phyloP scores from a whole-genome alignment of 73 alveolate genomes.

The Stentor coeruleus region DNA sequence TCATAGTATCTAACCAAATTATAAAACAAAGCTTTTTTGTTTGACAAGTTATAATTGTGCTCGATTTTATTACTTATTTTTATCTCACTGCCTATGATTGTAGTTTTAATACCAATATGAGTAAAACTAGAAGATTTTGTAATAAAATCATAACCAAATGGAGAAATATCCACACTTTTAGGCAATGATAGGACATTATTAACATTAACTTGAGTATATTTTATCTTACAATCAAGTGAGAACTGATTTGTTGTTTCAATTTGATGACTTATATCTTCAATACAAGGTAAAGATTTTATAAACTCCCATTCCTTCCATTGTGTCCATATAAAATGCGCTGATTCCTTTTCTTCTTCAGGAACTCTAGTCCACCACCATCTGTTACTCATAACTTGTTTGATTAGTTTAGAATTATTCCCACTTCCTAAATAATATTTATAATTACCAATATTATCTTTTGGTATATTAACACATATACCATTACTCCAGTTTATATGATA shows the following conservation, averaged over 20 bases:
- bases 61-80: constrained; percentile 1
- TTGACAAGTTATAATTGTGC: constrained; percentile 23
- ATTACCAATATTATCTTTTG: neutral
- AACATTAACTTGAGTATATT: neutral
- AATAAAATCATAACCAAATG: neutral
- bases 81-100: constrained; percentile 30
- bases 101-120: constrained; percentile 25
- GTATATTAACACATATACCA: neutral
- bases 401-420: constrained; percentile 66
- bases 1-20: constrained; percentile 70
- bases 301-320: neutral
- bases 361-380: constrained; percentile 82
- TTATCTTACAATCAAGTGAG: neutral
- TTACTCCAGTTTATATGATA: neutral
- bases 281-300: neutral
- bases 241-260: neutral
- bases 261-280: neutral
- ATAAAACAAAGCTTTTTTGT: constrained; percentile 37
- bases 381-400: constrained; percentile 40
- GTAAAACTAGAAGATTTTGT: neutral
- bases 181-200: neutral
- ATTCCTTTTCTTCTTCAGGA: constrained; percentile 22
- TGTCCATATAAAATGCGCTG: constrained; percentile 54
- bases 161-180: neutral
- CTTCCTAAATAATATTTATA: constrained; percentile 66